Evolutionary conservation across 1,284 basidiomycete species (phyloP), one percentile per base, ranked within the genome.

Genomic region (Austropuccinia psidii): DNA sequence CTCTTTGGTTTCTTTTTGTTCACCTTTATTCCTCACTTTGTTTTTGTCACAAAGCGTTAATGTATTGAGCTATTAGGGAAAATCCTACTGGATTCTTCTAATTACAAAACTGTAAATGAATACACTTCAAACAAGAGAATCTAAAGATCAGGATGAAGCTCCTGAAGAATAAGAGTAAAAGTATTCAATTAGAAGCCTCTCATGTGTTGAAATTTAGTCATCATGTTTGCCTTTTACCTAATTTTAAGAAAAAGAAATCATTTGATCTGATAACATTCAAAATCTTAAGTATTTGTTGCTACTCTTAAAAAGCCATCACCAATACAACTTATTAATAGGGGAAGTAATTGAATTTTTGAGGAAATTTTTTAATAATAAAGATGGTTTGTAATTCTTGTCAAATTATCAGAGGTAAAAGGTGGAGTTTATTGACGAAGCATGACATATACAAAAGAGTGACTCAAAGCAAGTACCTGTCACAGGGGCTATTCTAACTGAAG

Each of bases 131-230:
- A 76, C 60, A 86, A 74, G 89, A 89, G 43, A 98, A 98, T 80
- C 85, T 98, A 75, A 98, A 98, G 87, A 90, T 95, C 87, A 97
- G 98, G 92, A 98, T 98, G 95, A 98, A 98, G 81, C 86, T 98
- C 66, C 84, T 98, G 61, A 86, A 93, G 75, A 93, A 98, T 80
- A 93, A 93, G 85, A 95, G 92, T 85, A 91, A 93, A 84, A 98
- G 98, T 81, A 98, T 98, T 67, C 95, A 98, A 82, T 98, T 98
- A 76, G 95, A 98, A 81, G 95, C 95, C 1, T 98, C 98, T 82
- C 95, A 98, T 78, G 96, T 98, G 41, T 98, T 98, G 87, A 98
- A 98, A 87, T 94, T 94, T 57, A 33, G 2, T 43, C 72, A 43
- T 43, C 49, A 35, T 33, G 5, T 58, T 11, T 15, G 19, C n/a